Percentiles rank a stretch among this genome's conserved stretches.
phyloP scores from a whole-genome alignment of 2,329 filamentous ascomycete genomes.

The Sarocladiaceae sp. region DNA sequence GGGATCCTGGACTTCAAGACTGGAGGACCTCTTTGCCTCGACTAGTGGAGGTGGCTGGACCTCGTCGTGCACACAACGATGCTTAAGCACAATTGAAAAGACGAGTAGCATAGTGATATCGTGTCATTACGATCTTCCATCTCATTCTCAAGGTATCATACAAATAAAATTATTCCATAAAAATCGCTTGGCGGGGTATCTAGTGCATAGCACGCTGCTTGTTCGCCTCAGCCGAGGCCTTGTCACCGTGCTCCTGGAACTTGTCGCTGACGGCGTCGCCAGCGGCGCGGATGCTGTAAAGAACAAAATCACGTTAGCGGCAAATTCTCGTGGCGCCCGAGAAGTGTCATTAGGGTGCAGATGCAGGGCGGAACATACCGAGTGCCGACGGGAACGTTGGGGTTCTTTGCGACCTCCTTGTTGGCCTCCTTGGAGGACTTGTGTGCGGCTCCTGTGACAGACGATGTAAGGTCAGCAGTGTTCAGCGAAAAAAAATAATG shows the following conservation, averaged over 20 bases:
- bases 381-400: constrained; percentile 46
- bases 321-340: too few relatives aligned
- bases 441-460: constrained; percentile 52
- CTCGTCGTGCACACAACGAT: too few relatives aligned
- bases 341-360: background rate
- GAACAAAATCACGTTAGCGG: background rate
- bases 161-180: too few relatives aligned
- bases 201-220: constrained; percentile 9
- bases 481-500: too few relatives aligned
- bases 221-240: constrained; percentile 4
- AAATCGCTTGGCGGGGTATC: background rate
- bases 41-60: too few relatives aligned
- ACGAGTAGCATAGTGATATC: too few relatives aligned
- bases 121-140: too few relatives aligned
- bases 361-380: constrained; percentile 35
- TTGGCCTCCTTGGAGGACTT: constrained; percentile 65
- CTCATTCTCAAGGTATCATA: too few relatives aligned
- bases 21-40: background rate
- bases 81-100: too few relatives aligned
- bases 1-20: background rate
- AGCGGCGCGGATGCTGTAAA: constrained; percentile 37
- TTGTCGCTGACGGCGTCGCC: constrained; percentile 47
- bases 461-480: background rate
- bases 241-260: constrained; percentile 28
- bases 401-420: constrained; percentile 65